Base-by-base conservation (phyloP, 768 basidiomycete genomes). In the Trametes punicea region DNA sequence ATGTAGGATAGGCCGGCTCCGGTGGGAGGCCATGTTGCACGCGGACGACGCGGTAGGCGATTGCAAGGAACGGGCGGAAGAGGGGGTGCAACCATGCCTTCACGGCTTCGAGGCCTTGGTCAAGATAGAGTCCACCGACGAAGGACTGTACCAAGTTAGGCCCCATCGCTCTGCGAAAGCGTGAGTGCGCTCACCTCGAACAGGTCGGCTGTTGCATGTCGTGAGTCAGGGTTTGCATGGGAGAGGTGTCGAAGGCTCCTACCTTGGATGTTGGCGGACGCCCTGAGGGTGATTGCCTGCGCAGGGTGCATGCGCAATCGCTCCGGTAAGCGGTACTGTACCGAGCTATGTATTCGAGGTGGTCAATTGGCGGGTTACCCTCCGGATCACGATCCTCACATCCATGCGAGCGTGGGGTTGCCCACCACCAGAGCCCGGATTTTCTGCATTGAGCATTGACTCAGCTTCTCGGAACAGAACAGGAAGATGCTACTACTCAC, bases 211-310 rank as follows among this genome's bases (percentile, higher is more conserved):
- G 64, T 23, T 10, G 5, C 8, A 33, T 18, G 55, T 54, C 18
- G 36, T 7, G 61, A 46, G 55, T 44, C 13, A 51, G 11, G 23
- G 48, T 57, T 46, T 51, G 42, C n/a, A 40, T 29, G 34, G 51
- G 39, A 36, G 48, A 55, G 9, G 4, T 2, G 16, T 18, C 9
- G 18, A 6, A 27, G 8, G 16, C 1, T 21, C 15, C 38, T 60
- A 85, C 89, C 89, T 80, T 88, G 89, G 61, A 92, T 77, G 63
- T 88, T 79, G 18, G 71, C 68, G 2, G 90, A 91, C 4, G 84
- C 84, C 34, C 79, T 77, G 18, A 92, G 73, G 3, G 85, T 82
- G 65, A 90, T 79, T 3, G 84, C 81, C 62, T 92, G 90, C 9
- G 90, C 85, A 1, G 78, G 80, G 63, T 92, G 88, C 30, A 87